These are phyloP conservation scores for Henckelia pumila DNA, from an alignment of 257 asterid species.

Conservation along the genomic window DNA sequence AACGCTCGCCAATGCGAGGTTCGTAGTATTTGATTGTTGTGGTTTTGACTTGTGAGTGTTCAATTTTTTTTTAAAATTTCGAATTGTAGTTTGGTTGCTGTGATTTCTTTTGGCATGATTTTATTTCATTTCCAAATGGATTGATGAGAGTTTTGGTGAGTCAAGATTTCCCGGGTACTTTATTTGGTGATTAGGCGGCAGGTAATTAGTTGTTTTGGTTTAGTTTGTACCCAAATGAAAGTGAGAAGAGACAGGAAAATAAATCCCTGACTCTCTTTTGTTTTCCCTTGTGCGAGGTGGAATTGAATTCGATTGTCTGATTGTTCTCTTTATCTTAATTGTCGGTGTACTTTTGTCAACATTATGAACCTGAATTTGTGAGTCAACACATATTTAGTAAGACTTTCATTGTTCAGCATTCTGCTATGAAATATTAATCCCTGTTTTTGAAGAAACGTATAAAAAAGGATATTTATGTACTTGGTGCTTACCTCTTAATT, in stretches of 20 bases:
- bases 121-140: background rate
- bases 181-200: background rate
- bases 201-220: background rate
- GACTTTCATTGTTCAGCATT: background rate
- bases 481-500: background rate
- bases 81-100: background rate
- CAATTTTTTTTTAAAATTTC: background rate
- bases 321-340: background rate
- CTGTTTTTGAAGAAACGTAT: background rate
- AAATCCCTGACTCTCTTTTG: background rate
- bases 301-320: background rate
- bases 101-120: background rate
- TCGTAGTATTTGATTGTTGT: background rate
- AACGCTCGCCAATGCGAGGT: slow-evolving; percentile 99
- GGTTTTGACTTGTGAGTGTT: background rate
- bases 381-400: background rate
- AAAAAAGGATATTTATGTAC: too few relatives aligned
- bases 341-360: background rate
- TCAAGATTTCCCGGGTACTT: background rate
- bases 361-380: background rate
- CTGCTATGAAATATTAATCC: background rate
- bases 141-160: background rate
- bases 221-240: background rate
- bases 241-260: background rate
- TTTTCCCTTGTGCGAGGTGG: background rate